Conservation (phyloP, 1,139 yeast genomes). For the Protomyces macrosporus region DNA sequence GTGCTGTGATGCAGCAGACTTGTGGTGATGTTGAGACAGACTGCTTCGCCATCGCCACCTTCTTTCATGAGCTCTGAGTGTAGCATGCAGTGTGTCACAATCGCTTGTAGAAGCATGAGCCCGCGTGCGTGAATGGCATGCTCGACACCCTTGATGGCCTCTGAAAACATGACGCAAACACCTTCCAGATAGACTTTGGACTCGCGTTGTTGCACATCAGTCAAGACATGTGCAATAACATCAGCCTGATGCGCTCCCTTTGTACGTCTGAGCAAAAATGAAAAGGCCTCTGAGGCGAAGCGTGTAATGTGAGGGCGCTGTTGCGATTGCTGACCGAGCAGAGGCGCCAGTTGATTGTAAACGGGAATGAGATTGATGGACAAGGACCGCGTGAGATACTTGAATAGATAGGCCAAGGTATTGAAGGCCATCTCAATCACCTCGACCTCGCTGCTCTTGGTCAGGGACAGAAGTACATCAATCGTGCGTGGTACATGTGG, state of each 20-base stretch:
- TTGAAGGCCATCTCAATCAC: slow-evolving; percentile 80
- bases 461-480: slow-evolving; percentile 48
- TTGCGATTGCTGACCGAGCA: slow-evolving; percentile 48
- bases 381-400: slow-evolving; percentile 65
- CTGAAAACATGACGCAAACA: slow-evolving; percentile 59
- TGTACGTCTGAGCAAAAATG: slow-evolving; percentile 73
- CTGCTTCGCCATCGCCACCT: neutral
- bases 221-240: slow-evolving; percentile 51
- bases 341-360: slow-evolving; percentile 61
- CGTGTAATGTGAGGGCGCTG: slow-evolving; percentile 63
- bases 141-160: slow-evolving; percentile 67
- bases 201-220: slow-evolving; percentile 43
- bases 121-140: slow-evolving; percentile 61
- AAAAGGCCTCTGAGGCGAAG: slow-evolving; percentile 85
- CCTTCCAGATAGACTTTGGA: slow-evolving; percentile 48
- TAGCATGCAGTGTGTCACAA: slow-evolving; percentile 1
- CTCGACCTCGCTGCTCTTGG: slow-evolving; percentile 47
- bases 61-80: neutral
- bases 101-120: slow-evolving; percentile 5
- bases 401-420: slow-evolving; percentile 80
- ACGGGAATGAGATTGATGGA: slow-evolving; percentile 58
- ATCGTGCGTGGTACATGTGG: slow-evolving; percentile 58
- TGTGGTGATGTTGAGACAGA: slow-evolving; percentile 6
- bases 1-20: slow-evolving; percentile 22
- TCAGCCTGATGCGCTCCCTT: slow-evolving; percentile 46